Base-by-base conservation (phyloP, 345 rosid genomes). In the Turnera subulata region DNA sequence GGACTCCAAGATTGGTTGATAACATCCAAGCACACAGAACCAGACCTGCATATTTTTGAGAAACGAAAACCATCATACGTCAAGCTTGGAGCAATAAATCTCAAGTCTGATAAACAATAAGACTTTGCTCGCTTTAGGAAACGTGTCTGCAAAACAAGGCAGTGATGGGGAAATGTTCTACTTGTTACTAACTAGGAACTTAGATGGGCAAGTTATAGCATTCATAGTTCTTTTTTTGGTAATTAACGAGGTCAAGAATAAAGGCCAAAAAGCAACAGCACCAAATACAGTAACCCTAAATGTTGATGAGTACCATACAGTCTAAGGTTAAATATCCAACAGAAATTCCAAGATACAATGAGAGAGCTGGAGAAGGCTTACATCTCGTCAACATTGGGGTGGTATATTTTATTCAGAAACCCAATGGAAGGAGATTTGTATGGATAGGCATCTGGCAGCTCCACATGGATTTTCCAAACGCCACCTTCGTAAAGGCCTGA, bases 1-100 rank as follows among this genome's bases (percentile, higher is more conserved):
- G 97, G 99, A 76, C 97, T 94, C 96, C 97, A 94, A 21, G 87
- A 87, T 57, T 94, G 96, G 65, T 94, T 94, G 70, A 94, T 84
- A 62, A 94, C 97, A 78, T 94, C 99, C 71, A 90, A 78, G 69
- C 96, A 94, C 61, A 94, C 91, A 19, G 97, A 94, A 50, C 97
- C 97, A 3, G 95, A 94, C 84, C 99, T 93, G 59, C 44, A 50
- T 47, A 69, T 46, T n/a, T n/a, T 63, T 33, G 92, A 73, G 77
- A 64, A 42, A 61, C 76, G 61, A 17, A 53, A 57, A 33, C 58
- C 53, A 55, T 11, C 16, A 54, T 68, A 13, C 8, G 35, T 29
- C 6, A 44, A 50, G 11, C 40, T 19, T 18, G 43, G 21, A 26
- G 7, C 55, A 16, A 6, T 10, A 29, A 52, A 48, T 46, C 61